phyloP scores from a whole-genome alignment of 1,139 yeast genomes.

The Geotrichum bryndzae region DNA sequence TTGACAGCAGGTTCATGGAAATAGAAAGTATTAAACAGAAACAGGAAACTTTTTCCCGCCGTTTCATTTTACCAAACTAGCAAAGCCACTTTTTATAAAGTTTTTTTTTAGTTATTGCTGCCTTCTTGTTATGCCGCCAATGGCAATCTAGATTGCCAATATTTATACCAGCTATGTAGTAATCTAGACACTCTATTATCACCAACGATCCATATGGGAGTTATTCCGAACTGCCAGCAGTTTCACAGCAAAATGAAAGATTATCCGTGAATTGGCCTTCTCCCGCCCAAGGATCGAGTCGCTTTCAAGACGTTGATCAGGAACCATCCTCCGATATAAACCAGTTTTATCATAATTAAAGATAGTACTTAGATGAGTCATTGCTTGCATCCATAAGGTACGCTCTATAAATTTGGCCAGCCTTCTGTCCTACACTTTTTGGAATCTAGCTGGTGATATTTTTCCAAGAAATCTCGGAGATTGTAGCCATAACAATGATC shows the following conservation, averaged over 20 bases:
- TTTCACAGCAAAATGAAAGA: background rate
- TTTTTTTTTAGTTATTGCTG: background rate
- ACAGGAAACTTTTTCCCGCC: background rate
- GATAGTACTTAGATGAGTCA: background rate
- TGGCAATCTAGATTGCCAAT: background rate
- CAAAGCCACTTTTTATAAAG: background rate
- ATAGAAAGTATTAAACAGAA: background rate
- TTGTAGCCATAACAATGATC: no score
- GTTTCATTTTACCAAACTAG: background rate
- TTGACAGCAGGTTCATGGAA: background rate
- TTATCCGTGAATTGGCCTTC: background rate
- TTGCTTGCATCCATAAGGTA: no score
- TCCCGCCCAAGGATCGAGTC: background rate
- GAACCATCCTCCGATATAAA: background rate
- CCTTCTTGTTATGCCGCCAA: background rate
- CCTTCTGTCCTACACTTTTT: no score
- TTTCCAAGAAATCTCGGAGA: no score
- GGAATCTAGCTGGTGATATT: no score
- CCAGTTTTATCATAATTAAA: background rate
- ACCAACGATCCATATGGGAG: background rate
- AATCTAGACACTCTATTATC: background rate
- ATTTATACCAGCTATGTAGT: background rate
- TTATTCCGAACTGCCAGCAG: background rate
- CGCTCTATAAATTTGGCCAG: no score
- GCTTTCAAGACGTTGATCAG: background rate